These are phyloP conservation scores for Fusarium ramigenum DNA, from an alignment of 2,329 filamentous ascomycete species.

Conservation along the genomic window DNA sequence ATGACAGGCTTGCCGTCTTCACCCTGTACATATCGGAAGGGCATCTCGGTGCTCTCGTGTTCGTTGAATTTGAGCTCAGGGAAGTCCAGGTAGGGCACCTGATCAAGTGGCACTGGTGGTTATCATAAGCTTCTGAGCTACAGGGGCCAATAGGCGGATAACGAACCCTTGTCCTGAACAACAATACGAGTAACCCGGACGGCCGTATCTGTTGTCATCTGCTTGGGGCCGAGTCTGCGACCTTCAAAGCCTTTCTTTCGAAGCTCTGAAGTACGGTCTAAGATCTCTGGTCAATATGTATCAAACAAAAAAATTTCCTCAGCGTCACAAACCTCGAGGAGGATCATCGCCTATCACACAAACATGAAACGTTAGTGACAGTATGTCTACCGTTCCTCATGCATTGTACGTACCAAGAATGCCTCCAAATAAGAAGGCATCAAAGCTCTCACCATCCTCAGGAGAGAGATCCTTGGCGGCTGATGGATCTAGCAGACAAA, in stretches of 20 bases:
- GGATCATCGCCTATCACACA: constrained; percentile 81
- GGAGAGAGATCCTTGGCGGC: constrained; percentile 84
- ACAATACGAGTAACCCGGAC: constrained; percentile 93
- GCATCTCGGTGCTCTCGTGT: constrained; percentile 96
- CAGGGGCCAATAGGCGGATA: background rate
- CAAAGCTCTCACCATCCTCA: constrained; percentile 83
- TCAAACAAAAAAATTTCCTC: background rate
- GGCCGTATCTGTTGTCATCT: constrained; percentile 99
- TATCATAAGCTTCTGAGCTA: constrained; percentile 15
- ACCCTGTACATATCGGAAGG: constrained; percentile 91
- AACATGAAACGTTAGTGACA: constrained; percentile 28
- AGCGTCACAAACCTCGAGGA: constrained; percentile 74
- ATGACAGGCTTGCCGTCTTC: constrained; percentile 83
- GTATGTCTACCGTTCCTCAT: background rate
- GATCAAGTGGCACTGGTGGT: constrained; percentile 73
- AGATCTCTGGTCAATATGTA: constrained; percentile 19
- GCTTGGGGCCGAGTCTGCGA: constrained; percentile 85
- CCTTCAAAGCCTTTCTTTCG: constrained; percentile 92
- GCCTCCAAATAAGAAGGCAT: constrained; percentile 93
- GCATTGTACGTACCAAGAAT: constrained; percentile 76
- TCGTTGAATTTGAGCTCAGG: constrained; percentile 91
- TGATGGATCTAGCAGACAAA: constrained; percentile 90
- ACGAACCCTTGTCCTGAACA: constrained; percentile 81
- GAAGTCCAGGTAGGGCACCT: constrained; percentile 85
- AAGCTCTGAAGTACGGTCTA: constrained; percentile 94